phyloP scores from a whole-genome alignment of 2,329 filamentous ascomycete genomes.

The Gyromitra esculenta region DNA sequence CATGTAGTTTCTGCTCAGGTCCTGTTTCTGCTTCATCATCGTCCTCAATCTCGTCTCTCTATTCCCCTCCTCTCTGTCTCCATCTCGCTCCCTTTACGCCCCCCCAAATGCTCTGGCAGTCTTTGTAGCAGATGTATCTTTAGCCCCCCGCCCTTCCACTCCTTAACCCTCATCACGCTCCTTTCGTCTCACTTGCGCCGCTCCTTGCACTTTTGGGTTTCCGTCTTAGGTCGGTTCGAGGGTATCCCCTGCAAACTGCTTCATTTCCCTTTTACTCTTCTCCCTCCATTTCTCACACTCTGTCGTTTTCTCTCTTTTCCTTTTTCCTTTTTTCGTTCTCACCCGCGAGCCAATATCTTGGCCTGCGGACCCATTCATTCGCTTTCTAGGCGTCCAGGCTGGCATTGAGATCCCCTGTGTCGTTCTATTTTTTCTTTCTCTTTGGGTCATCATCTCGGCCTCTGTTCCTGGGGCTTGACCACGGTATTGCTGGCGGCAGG shows the following conservation, averaged over 20 bases:
- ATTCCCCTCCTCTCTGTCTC: conserved; percentile 7
- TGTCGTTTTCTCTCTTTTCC: conserved; percentile 9
- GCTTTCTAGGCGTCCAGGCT: conserved; percentile 19
- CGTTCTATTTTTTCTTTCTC: conserved; percentile 26
- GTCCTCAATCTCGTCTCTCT: conserved; percentile 5
- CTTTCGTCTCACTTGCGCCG: conserved; percentile 18
- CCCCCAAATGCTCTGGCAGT: conserved; percentile 50
- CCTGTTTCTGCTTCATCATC: conserved; percentile 28
- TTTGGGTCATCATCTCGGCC: conserved; percentile 7
- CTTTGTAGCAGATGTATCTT: conserved; percentile 41
- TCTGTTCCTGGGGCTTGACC: conserved; percentile 20
- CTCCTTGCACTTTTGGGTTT: conserved; percentile 39
- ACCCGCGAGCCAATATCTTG: conserved; percentile 26
- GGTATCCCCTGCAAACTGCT: conserved; percentile 39
- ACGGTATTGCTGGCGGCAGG: conserved; percentile 35
- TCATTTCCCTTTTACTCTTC: conserved; percentile 18
- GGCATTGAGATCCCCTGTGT: conserved; percentile 27
- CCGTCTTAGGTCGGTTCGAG: conserved; percentile 21
- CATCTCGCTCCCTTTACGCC: conserved; percentile 11
- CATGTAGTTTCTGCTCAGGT: conserved; percentile 20
- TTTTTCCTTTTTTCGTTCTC: conserved; percentile 16
- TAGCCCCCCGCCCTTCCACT: conserved; percentile 17
- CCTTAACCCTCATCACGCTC: conserved; percentile 34
- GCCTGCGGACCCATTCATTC: conserved; percentile 23
- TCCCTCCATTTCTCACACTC: conserved; percentile 5